A percentile compares a stretch with the other conserved stretches of the same genome.
phyloP scores from a whole-genome alignment of 2,329 filamentous ascomycete species.

The Neonectria punicea region DNA sequence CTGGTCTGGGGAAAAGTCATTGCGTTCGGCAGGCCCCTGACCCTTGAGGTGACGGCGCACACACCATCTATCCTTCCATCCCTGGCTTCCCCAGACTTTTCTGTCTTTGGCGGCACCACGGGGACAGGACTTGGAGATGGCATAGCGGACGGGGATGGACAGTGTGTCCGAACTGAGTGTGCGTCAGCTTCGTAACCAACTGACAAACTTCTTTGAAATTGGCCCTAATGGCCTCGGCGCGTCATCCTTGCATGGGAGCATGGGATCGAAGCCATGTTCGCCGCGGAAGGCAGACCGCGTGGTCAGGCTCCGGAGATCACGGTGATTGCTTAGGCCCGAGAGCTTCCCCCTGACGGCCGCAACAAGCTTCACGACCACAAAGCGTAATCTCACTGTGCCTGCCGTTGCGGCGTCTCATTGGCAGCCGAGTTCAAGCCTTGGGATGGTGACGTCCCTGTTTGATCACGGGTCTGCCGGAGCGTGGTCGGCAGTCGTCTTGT shows the following conservation, averaged over 20 bases:
- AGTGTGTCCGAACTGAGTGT: conserved; percentile 3
- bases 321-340: conserved; percentile 23
- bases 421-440: conserved; percentile 22
- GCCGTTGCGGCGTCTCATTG: conserved; percentile 27
- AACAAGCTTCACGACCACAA: conserved; percentile 35
- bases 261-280: conserved; percentile 10
- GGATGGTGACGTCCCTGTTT: conserved; percentile 28
- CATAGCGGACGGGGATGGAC: neutral
- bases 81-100: conserved; percentile 50
- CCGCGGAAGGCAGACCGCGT: neutral
- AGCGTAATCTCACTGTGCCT: conserved; percentile 31
- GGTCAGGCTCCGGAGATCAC: conserved; percentile 31
- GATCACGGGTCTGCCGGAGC: conserved; percentile 31
- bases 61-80: conserved; percentile 43
- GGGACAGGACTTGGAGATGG: conserved; percentile 13
- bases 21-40: conserved; percentile 42
- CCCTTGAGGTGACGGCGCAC: conserved; percentile 41
- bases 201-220: neutral
- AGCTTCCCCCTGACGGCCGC: conserved; percentile 29
- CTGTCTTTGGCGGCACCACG: conserved; percentile 25
- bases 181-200: conserved; percentile 10
- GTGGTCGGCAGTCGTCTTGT: conserved; percentile 4
- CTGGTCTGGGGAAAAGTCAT: conserved; percentile 40
- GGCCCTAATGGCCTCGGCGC: neutral
- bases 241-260: conserved; percentile 11